Evolutionary conservation across 768 basidiomycete species (phyloP), one percentile per base, ranked within the genome.

Genomic region (Clavaria fumosa): DNA sequence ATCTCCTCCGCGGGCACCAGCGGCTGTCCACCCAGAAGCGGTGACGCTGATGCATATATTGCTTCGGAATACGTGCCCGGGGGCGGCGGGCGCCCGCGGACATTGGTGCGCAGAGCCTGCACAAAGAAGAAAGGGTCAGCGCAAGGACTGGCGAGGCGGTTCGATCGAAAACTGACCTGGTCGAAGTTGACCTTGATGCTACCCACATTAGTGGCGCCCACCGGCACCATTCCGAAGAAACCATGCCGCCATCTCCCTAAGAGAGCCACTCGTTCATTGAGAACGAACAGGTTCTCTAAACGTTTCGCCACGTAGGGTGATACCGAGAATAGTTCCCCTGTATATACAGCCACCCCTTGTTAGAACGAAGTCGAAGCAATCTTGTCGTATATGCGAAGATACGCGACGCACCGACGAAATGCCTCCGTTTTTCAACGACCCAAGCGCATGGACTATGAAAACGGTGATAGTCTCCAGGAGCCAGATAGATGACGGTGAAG

Each of bases 131-230:
- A 20, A 14, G 12, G 30, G 19, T 5, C 26, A 9, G 22, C 23
- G 10, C 15, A 35, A 31, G 34, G 23, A 19, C 31, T 30, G 38
- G 30, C 26, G 34, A 40, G 31, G 40, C 23, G 19, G 34, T 14
- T 9, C 26, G 6, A 30, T 32, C 27, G 40, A 20, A 35, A 4
- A 30, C 54, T 37, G 31, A 79, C 82, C 53, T 79, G 66, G 55
- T 99, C 95, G 56, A 99, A 99, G 54, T 95, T 91, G 52, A 99
- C 70, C 46, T 80, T 79, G 59, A 99, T 97, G 45, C 79, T 83
- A 4, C 95, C 95, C 36, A 97, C 95, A 54, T 99, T 97, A 7
- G 93, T 97, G 2, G 95, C 95, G 2, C 95, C 95, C 20, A 99
- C 93, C 7, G 95, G 95, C 0, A 95, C 76, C 89, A 96, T 96